These are phyloP conservation scores for Alternaria infectoria DNA, from an alignment of 2,329 filamentous ascomycete genomes.

Conservation along the genomic window DNA sequence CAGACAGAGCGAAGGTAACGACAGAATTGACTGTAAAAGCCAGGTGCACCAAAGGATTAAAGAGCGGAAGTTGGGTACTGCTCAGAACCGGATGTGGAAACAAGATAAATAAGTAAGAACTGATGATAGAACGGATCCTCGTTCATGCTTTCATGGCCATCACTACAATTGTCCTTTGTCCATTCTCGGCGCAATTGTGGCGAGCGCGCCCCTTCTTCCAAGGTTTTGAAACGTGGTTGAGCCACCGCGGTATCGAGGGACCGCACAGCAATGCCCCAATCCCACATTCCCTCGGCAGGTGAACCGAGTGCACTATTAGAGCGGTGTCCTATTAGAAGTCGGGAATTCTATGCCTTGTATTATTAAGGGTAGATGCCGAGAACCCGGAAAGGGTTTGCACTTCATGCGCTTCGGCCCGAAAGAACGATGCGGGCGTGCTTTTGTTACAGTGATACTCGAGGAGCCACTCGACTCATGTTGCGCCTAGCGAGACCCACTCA, in stretches of 20 bases:
- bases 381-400: background rate
- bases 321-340: background rate
- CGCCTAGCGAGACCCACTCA: background rate
- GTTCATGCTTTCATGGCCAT: background rate
- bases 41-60: conserved; percentile 6
- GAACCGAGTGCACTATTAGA: background rate
- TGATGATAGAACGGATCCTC: background rate
- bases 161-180: background rate
- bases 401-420: conserved; percentile 16
- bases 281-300: background rate
- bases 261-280: background rate
- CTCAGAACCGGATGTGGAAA: background rate
- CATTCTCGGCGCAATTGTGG: background rate
- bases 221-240: background rate
- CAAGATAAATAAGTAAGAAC: background rate
- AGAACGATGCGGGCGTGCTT: background rate
- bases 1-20: background rate
- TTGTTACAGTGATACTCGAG: background rate
- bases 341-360: background rate
- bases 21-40: background rate
- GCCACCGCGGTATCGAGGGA: background rate
- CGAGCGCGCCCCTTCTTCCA: background rate
- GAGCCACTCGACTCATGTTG: background rate
- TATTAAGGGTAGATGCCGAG: background rate
- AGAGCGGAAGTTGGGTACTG: background rate